Base-by-base conservation (phyloP, 768 basidiomycete species). In the Suillus discolor region DNA sequence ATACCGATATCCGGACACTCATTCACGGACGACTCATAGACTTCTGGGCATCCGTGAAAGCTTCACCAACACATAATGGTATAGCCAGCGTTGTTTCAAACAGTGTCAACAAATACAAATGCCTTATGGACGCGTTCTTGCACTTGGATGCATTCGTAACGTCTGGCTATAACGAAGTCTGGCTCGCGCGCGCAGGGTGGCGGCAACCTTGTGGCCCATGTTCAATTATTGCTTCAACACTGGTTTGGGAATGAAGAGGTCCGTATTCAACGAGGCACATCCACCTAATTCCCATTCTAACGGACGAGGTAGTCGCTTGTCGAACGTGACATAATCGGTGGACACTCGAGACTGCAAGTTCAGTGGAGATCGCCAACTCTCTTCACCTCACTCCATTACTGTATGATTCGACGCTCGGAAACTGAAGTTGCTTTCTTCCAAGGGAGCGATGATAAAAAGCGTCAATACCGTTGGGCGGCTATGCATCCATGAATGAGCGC, bases 181-280 rank as follows among this genome's bases (percentile, higher is more conserved):
- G 81, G 79, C 57, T 71, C 75, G 57, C 81, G 80, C 75, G 57
- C 81, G 80, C 36, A 79, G 68, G 38, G 80, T 80, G 15, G 81
- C 79, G 60, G 80, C 73, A 61, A 72, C 80, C 7, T 65, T 75
- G 65, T 79, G 77, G 23, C 79, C 79, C 2, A 69, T 73, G n/a
- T 18, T 18, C 7, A 18, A 18, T 6, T 42, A 18, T 42, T 42
- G 42, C 16, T 42, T 18, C 6, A 18, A 42, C 42, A 42, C 18
- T 42, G 36, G 49, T 62, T 78, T 73, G n/a, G 72, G 70, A 61
- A 77, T 69, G 31, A 63, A 42, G 34, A 16, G 68, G 74, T 2
- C 79, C 79, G 60, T 78, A 72, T 36, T 79, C 77, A 28, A 53
- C 9, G 51, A 25, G 49, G 23, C 49, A 23, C 47, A 5, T 23